Evolutionary conservation across 2,329 filamentous ascomycete species (phyloP).

Genomic region (Rutstroemia sydowiana): DNA sequence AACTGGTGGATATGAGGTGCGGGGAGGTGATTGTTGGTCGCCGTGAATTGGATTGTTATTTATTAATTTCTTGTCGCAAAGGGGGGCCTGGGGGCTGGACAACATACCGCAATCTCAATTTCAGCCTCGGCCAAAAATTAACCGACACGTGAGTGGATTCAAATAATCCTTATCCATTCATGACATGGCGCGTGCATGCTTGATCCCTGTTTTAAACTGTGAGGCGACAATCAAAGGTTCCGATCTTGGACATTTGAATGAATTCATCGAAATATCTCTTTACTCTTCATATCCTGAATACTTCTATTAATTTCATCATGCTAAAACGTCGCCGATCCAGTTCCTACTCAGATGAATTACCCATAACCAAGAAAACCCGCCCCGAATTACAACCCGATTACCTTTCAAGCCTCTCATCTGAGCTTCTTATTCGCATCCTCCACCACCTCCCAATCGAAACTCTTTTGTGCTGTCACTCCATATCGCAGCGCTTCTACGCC

Average conservation of each 20-base stretch:
- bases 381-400: constrained; percentile 40
- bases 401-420: constrained; percentile 72
- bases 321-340: constrained; percentile 23
- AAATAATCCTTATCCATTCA: neutral
- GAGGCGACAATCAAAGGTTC: too few species aligned
- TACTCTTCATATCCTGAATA: neutral
- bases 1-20: neutral
- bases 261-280: neutral
- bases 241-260: neutral
- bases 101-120: constrained; percentile 1
- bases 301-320: neutral
- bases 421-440: constrained; percentile 78
- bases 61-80: constrained; percentile 1
- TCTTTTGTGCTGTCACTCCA: constrained; percentile 53
- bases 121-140: constrained; percentile 9
- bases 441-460: constrained; percentile 64
- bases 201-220: too few species aligned
- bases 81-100: neutral
- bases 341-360: neutral
- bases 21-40: neutral
- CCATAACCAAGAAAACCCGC: constrained; percentile 16
- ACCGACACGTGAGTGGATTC: constrained; percentile 4
- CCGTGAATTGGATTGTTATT: neutral
- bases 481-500: constrained; percentile 68
- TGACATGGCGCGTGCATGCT: neutral